Base-by-base conservation (phyloP, 176 grass and related monocot species). In the Chloris gayana region DNA sequence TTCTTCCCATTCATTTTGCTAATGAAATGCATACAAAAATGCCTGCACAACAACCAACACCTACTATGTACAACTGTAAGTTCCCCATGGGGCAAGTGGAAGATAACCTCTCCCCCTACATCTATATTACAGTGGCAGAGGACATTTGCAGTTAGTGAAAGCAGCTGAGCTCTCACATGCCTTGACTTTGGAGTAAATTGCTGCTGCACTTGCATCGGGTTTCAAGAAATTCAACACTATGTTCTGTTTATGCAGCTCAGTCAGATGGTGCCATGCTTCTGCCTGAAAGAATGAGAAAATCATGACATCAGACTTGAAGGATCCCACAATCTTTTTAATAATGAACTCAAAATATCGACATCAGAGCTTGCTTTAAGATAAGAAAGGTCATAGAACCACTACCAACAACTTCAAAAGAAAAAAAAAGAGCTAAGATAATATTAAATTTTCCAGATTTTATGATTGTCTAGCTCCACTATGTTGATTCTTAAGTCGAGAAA, bases 101-200 rank as follows among this genome's bases (percentile, higher is more conserved):
- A n/a, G 25, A 82, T 67, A 82, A n/a, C 10, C 70, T 73, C 73
- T 79, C 75, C 53, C 78, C 49, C 78, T 73, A 73, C 50, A 39
- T 79, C 77, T 86, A 89, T 72, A 89, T 78, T 78, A 89, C 84
- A 79, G 34, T 69, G 79, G 79, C 78, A 62, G 88, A 85, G 83
- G 88, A 78, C 79, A 41, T 73, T 73, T 68, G 60, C 78, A 60
- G 49, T 86, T 10, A 47, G 87, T 71, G 46, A 76, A 65, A 72
- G 56, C 73, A 50, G 38, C n/a, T 53, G 49, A 41, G 64, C 17
- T 74, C 67, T 70, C 75, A 74, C 60, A 44, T 41, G 39, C 32
- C 31, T 82, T 26, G 60, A 86, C 66, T 57, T 62, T 13, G 65
- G 13, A 82, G 51, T 59, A 25, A 72, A 72, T 61, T 73, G 41